A percentile compares a stretch with the other conserved stretches of the same genome.
These are phyloP conservation scores for Arthroderma uncinatum DNA, from an alignment of 2,329 filamentous ascomycete species.

Conservation along the genomic window DNA sequence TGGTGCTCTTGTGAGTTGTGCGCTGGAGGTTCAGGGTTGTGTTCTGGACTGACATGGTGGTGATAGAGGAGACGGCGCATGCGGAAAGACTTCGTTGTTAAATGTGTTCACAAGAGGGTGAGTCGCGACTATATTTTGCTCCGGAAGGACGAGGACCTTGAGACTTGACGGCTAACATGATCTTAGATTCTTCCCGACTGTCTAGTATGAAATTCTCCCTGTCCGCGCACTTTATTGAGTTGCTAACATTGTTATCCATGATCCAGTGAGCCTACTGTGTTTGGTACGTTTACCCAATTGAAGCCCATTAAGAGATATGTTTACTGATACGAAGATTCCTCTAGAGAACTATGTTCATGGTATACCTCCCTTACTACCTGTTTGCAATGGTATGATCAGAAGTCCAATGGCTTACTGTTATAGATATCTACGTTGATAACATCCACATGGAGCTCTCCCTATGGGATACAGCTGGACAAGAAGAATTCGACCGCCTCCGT, in stretches of 20 bases:
- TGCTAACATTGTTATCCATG: constrained; percentile 8
- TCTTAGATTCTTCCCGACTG: constrained; percentile 81
- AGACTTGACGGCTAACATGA: not conserved
- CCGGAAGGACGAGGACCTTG: constrained; percentile 1
- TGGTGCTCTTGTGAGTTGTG: constrained; percentile 64
- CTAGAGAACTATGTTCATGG: constrained; percentile 95
- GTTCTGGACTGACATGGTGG: not conserved
- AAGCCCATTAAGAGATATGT: not conserved
- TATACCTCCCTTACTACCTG: constrained; percentile 34
- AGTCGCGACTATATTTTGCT: constrained; percentile 20
- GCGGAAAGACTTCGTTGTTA: constrained; percentile 89
- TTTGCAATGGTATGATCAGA: not conserved
- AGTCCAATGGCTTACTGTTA: not conserved
- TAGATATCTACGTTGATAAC: constrained; percentile 96
- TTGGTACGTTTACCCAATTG: constrained; percentile 40
- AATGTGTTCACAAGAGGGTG: constrained; percentile 98
- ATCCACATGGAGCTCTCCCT: constrained; percentile 94
- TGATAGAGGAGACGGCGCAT: constrained; percentile 79
- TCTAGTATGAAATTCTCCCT: constrained; percentile 53
- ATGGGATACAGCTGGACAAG: constrained; percentile 97
- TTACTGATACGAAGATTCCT: constrained; percentile 10
- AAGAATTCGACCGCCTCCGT: constrained; percentile 94
- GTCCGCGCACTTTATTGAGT: constrained; percentile 18
- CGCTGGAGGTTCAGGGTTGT: not conserved
- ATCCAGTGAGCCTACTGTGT: constrained; percentile 76